phyloP scores from a whole-genome alignment of 139 green algal genomes.

The Auxenochlorella pyrenoidosa region DNA sequence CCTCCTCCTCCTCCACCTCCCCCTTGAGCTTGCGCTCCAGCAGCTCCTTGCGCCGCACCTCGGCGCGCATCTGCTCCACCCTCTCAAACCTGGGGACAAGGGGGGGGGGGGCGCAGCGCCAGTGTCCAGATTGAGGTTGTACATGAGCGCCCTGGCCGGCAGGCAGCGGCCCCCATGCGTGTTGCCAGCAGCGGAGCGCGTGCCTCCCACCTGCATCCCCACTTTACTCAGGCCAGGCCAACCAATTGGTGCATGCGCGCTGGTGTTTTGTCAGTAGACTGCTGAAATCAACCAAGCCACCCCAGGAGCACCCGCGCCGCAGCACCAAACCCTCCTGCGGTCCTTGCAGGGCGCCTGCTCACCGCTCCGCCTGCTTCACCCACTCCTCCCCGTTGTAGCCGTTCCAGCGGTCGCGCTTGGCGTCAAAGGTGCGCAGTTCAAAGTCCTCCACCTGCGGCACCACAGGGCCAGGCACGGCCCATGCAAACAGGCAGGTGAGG shows the following conservation, averaged over 20 bases:
- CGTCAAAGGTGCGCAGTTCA: conserved; percentile 83
- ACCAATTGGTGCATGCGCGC: too few species aligned
- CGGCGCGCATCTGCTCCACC: conserved; percentile 65
- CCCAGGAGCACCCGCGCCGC: too few species aligned
- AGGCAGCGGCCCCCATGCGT: too few species aligned
- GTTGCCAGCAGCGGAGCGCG: too few species aligned
- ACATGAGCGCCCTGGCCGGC: too few species aligned
- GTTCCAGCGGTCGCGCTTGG: conserved; percentile 95
- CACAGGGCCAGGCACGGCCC: neutral
- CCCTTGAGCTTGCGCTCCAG: conserved; percentile 62
- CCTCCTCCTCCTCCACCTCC: conserved; percentile 49
- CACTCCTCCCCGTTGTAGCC: conserved; percentile 92
- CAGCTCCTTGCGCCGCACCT: conserved; percentile 67
- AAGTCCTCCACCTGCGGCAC: conserved; percentile 77
- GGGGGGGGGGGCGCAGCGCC: too few species aligned
- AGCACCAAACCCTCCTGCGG: too few species aligned
- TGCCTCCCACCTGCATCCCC: too few species aligned
- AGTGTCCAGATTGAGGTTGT: too few species aligned
- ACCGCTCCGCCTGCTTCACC: conserved; percentile 64
- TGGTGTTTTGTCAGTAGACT: too few species aligned
- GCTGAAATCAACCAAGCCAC: too few species aligned
- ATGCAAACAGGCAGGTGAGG: neutral
- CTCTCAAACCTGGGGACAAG: conserved; percentile 69
- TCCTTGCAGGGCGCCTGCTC: neutral
- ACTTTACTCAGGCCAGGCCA: too few species aligned